Base-by-base conservation (phyloP, 768 basidiomycete species). In the Suillus hirtellus region DNA sequence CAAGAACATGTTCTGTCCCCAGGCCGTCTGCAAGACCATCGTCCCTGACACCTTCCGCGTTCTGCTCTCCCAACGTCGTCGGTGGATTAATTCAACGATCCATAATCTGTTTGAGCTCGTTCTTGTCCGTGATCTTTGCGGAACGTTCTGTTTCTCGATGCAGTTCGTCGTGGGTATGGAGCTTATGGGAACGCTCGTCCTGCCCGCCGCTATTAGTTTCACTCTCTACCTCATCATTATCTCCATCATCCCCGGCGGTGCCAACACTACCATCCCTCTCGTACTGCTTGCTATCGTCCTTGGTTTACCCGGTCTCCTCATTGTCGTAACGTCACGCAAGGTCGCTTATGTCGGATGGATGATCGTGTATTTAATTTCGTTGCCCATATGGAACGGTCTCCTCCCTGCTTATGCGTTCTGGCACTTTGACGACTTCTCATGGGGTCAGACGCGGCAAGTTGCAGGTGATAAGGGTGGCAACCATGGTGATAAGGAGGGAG, bases 71-170 rank as follows among this genome's bases (percentile, higher is more conserved):
- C 97, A 99, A 74, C 93, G 97, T 70, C 91, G 96, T 71, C 90
- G 97, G 66, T 99, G 97, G 97, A 99, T 99, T 80, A 99, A 99
- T 80, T 98, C 96, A 62, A 99, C 96, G 0, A 89, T 99, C 44
- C 97, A 99, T 80, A 99, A 99, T 71, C 81, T 99, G 49, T 90
- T 92, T n/a, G 96, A 99, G 73, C 82, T 99, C 63, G 77, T 99
- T 38, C 84, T 98, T 58, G 96, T 99, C 31, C 88, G 96, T 27
- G 97, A 99, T 76, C 86, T 99, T n/a, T 99, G 96, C 69, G 97
- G 97, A 54, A 98, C 96, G 3, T 99, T 99, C 89, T 99, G 97
- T 81, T 99, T 99, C 86, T 96, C 94, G 12, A 98, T 98, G 96
- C 96, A 97, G 81, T 98, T 98, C 72, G 95, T 98, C 68, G 94